Base-by-base conservation (phyloP, 2,329 filamentous ascomycete genomes). In the Claviceps sorghi region DNA sequence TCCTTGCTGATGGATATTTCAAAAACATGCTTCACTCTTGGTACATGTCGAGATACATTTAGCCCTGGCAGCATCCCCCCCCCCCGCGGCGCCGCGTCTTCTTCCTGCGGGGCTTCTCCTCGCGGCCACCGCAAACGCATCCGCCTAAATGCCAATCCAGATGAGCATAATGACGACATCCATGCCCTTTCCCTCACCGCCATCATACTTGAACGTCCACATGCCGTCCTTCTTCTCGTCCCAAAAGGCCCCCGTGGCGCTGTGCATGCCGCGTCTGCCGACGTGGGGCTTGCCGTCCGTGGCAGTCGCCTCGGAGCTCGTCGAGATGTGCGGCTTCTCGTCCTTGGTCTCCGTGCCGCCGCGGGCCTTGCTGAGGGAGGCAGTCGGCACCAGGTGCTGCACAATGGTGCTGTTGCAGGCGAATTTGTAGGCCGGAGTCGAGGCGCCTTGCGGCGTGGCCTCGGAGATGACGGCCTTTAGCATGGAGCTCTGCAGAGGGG, bases 361-460 rank as follows among this genome's bases (percentile, higher is more conserved):
- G 58, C 74, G 73, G 56, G 79, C 65, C 69, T 80, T 81, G 70
- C 80, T 83, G 49, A 82, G 72, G 52, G 79, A 72, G 32, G 80
- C 78, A 13, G 80, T 83, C 52, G 84, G 79, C 21, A 84, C 80
- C 36, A 91, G 76, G 73, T 97, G 91, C 74, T 98, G 91, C 60
- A 97, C 94, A 65, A 97, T 96, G 59, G 91, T 97, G 75, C 88
- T 94, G 77, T 95, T 97, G 72, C 95, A 89, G 60, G 89, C 88
- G 72, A 91, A 97, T 71, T 97, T 97, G 80, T 83, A 95, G 17
- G 74, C 69, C 5, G 86, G 84, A 29, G 79, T 72, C 30, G 74
- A 69, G 55, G 74, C 72, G 56, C 75, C 70, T 48, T 75, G 66
- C 19, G 79, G 76, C 19, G 78, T 80, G 49, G 84, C 82, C 65